Conservation (phyloP, 768 basidiomycete species). For the Coprinopsis cinerea region DNA sequence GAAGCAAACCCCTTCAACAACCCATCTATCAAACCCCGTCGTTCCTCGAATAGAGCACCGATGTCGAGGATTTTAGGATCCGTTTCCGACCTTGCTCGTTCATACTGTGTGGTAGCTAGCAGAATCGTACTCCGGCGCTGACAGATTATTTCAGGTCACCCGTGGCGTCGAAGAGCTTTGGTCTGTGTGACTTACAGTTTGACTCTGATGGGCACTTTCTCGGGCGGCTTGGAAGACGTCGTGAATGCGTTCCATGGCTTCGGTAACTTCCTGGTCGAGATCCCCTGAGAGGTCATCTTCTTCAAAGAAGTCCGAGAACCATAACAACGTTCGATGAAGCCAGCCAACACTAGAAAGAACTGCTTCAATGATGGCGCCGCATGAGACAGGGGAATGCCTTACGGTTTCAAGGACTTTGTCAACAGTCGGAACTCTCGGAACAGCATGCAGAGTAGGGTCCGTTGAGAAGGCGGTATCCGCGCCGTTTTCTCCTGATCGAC, state of each 20-base stretch:
- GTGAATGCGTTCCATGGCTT: slow-evolving; percentile 37
- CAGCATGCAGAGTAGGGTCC: slow-evolving; percentile 53
- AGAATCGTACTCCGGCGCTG: slow-evolving; percentile 17
- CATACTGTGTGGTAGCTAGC: slow-evolving; percentile 5
- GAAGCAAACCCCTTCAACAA: slow-evolving; percentile 39
- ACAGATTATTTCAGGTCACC: too few species aligned
- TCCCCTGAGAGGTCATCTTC: slow-evolving; percentile 34
- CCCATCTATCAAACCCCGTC: slow-evolving; percentile 35
- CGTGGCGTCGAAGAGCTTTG: too few species aligned
- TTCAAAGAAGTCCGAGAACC: slow-evolving; percentile 34
- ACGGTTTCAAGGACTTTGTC: slow-evolving; percentile 61
- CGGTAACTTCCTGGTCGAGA: slow-evolving; percentile 36
- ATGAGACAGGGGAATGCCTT: slow-evolving; percentile 17
- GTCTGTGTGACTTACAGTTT: slow-evolving; percentile 31
- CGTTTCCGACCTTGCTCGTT: slow-evolving; percentile 8
- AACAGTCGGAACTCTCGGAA: slow-evolving; percentile 60
- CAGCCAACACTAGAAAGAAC: slow-evolving; percentile 34
- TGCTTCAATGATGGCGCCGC: neutral
- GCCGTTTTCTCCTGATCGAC: slow-evolving; percentile 46
- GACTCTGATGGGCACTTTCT: slow-evolving; percentile 35
- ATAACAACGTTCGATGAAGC: slow-evolving; percentile 37
- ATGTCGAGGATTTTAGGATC: slow-evolving; percentile 20
- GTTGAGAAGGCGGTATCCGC: slow-evolving; percentile 48
- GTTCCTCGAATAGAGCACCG: slow-evolving; percentile 29
- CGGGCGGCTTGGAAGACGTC: slow-evolving; percentile 47